Percentiles rank a stretch among this genome's conserved stretches.
Evolutionary conservation across 345 rosid genomes (phyloP).

Genomic region (Geranium rotundifolium): DNA sequence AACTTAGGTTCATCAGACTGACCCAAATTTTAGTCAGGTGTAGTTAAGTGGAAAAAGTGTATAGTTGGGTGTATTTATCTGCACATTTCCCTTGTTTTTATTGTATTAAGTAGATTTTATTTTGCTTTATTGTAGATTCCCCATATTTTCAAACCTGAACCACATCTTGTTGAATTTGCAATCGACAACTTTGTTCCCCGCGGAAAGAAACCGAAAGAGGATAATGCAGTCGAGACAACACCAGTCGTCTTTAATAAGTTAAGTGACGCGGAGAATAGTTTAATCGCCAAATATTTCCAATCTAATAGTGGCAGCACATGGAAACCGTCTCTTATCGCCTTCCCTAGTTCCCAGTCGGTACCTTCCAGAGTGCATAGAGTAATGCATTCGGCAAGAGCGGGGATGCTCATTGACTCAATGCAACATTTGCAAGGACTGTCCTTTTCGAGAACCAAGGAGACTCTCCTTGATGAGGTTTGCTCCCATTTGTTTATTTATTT

Average conservation of each 20-base stretch:
- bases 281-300: slow-evolving; percentile 61
- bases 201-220: slow-evolving; percentile 60
- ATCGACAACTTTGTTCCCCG: slow-evolving; percentile 65
- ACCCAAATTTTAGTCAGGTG: no score
- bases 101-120: no score
- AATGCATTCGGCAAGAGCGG: neutral
- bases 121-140: slow-evolving; percentile 40
- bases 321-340: slow-evolving; percentile 22
- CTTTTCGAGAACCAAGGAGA: neutral
- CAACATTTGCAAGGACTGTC: slow-evolving; percentile 61
- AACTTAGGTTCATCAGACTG: no score
- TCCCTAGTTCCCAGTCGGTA: no score
- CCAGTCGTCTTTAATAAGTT: slow-evolving; percentile 7
- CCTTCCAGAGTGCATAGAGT: no score
- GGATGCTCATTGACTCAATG: slow-evolving; percentile 72
- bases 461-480: slow-evolving; percentile 31
- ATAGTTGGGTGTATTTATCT: no score
- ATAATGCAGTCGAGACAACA: slow-evolving; percentile 9
- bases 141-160: slow-evolving; percentile 75
- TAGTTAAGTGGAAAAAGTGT: no score
- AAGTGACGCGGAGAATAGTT: neutral
- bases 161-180: slow-evolving; percentile 61
- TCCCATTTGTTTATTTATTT: slow-evolving; percentile 11
- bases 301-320: slow-evolving; percentile 24
- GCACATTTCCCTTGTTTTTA: no score